Base-by-base conservation (phyloP, 106 monocot species). In the Alisma plantagoaquatica region DNA sequence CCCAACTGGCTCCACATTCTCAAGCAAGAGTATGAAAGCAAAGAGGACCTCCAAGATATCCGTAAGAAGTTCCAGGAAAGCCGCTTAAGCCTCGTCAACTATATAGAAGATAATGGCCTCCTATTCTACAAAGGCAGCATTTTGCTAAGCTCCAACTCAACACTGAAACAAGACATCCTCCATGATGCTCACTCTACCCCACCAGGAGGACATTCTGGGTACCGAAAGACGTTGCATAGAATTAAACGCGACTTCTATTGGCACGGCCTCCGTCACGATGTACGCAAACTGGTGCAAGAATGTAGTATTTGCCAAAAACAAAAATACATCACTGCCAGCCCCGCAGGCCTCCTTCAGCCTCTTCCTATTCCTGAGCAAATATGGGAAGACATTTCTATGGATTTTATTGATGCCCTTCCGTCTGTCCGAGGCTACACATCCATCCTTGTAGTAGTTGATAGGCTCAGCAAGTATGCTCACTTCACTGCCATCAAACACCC, bases 391-490 rank as follows among this genome's bases (percentile, higher is more conserved):
- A 54, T 69, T 2, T 16, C 48, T 5, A 69, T 69, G 59, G 59
- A 69, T 27, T 67, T 67, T 18, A 58, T 67, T 16, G 67, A 57
- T 2, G 47, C 33, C 20, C 41, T 67, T 7, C 57, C 67, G 11
- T 15, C n/a, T 2, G 31, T 47, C 4, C 7, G 41, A 3, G 31
- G 48, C 0, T 23, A 26, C 0, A 24, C 45, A 6, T 16, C 7
- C 6, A 66, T 67, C 22, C 11, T 49, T 23, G 57, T 67, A 1
- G 60, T 69, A 11, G 27, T 69, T 11, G 68, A 69, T 33, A 38
- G 41, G 9, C 25, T 60, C 2, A 47, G 33, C 12, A 62, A 62
- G 31, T 70, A 46, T 12, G 33, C 8, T 2, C 62, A 70, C 32
- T 62, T 62, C 15, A 1, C 41, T 30, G 19, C 55, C 3, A 24